Percentiles rank a stretch among this genome's conserved stretches.
Evolutionary conservation across 768 basidiomycete species (phyloP).

Genomic region (Phanerochaete carnosa): DNA sequence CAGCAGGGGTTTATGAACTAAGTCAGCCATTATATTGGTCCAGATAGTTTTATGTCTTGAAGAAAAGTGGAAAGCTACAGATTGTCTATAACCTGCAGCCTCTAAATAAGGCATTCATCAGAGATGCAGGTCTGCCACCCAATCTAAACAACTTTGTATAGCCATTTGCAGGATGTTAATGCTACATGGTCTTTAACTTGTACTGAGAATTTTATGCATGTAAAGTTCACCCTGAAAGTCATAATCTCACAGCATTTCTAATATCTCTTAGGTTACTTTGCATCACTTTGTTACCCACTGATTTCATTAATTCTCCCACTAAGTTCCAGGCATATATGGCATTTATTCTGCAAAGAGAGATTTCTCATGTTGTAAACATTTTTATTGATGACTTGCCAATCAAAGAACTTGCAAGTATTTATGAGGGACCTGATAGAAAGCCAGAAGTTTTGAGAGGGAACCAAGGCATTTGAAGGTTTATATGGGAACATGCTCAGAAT

Average conservation of each 20-base stretch:
- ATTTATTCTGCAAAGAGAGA: constrained; percentile 21
- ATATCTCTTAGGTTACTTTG: constrained; percentile 12
- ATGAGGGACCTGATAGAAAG: constrained; percentile 1
- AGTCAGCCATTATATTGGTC: constrained; percentile 33
- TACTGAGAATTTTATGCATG: constrained; percentile 15
- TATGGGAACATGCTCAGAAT: constrained; percentile 19
- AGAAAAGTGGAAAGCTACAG: constrained; percentile 29
- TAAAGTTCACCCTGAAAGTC: constrained; percentile 5
- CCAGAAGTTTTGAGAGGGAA: constrained; percentile 8
- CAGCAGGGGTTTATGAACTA: constrained; percentile 34
- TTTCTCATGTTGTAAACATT: constrained; percentile 14
- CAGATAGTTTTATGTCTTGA: constrained; percentile 36
- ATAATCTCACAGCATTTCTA: constrained; percentile 19
- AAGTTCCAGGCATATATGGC: constrained; percentile 19
- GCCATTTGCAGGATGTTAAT: constrained; percentile 15
- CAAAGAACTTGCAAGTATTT: constrained; percentile 16
- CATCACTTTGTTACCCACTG: constrained; percentile 14
- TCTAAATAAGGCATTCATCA: constrained; percentile 35
- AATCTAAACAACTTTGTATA: constrained; percentile 30
- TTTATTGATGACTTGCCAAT: constrained; percentile 24
- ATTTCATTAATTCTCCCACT: constrained; percentile 18
- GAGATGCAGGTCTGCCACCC: constrained; percentile 33
- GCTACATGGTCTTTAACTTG: constrained; percentile 14
- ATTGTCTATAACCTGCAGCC: constrained; percentile 38
- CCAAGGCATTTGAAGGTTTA: constrained; percentile 15